Conservation (phyloP, 139 green algal genomes). For the Ostreobium quekettii region DNA sequence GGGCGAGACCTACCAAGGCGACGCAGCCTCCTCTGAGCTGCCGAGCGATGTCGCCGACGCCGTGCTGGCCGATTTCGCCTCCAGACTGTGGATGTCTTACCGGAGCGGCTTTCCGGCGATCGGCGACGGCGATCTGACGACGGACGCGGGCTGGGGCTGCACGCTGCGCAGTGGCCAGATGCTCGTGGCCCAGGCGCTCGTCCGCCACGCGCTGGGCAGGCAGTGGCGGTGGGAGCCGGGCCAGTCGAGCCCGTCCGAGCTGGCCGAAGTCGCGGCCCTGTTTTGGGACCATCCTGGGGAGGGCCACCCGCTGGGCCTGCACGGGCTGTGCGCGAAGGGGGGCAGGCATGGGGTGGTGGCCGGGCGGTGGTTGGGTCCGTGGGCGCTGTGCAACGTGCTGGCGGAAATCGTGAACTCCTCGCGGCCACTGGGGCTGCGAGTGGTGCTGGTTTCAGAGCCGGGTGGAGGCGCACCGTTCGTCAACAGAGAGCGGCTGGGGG, state of each 20-base stretch:
- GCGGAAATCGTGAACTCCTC: conserved; percentile 30
- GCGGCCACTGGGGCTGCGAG: conserved; percentile 27
- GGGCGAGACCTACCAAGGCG: background rate
- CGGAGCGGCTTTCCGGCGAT: conserved; percentile 40
- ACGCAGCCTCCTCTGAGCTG: background rate
- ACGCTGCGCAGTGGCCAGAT: conserved; percentile 91
- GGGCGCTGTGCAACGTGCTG: conserved; percentile 67
- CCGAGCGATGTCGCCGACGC: conserved; percentile 34
- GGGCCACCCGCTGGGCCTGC: conserved; percentile 64
- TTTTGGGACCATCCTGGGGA: conserved; percentile 41
- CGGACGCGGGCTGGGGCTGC: conserved; percentile 87
- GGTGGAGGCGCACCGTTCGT: conserved; percentile 65
- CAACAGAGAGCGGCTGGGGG: conserved; percentile 33
- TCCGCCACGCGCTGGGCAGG: conserved; percentile 41
- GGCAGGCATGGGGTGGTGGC: conserved; percentile 51
- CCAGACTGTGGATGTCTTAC: conserved; percentile 57
- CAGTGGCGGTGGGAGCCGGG: conserved; percentile 26
- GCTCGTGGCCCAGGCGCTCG: conserved; percentile 71
- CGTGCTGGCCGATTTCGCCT: conserved; percentile 43
- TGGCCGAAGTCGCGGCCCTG: conserved; percentile 37
- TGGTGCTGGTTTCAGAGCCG: conserved; percentile 54
- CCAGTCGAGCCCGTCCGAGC: conserved; percentile 1
- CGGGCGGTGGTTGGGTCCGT: conserved; percentile 83
- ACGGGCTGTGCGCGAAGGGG: conserved; percentile 64
- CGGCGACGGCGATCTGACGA: conserved; percentile 41